Base-by-base conservation (phyloP, 2,329 filamentous ascomycete species). In the Phialophora chinensis region DNA sequence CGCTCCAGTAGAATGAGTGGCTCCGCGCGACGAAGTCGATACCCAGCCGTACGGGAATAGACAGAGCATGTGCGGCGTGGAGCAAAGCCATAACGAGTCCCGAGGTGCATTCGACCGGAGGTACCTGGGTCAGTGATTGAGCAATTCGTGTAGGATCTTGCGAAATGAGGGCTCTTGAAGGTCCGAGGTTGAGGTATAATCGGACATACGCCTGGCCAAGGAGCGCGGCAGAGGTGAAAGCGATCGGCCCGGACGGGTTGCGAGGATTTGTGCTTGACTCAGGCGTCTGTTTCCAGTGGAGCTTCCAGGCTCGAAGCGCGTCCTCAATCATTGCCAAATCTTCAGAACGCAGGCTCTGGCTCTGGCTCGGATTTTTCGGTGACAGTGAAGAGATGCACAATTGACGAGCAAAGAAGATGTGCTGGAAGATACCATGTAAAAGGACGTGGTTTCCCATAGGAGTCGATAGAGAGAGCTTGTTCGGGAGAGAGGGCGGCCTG, bases 141-240 rank as follows among this genome's bases (percentile, higher is more conserved):
- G 31, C 31, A 33, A 33, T 33, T 11, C 1, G 31, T 33, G 31
- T 33, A 11, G 31, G 31, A 33, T 33, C 31, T 33, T 33, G 31
- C 31, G 31, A 33, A 33, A 33, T 33, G 2, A 33, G 31, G 8
- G 31, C 31, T 33, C 31, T 11, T 3, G 31, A 75, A 11, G 68
- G 61, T 1, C 71, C 71, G 1, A 74, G 50, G 27, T 74, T 62
- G 1, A 71, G 47, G 2, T 62, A 49, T 1, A 75, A 65, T 23
- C 88, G 83, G 61, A 90, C 89, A 58, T 74, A 75, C 1, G 73
- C 73, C 50, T 90, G 77, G 29, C 88, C 83, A 57, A 89, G 80
- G n/a, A 90, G 77, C 0, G 88, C 88, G 2, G 86, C 88, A 1
- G 88, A 72, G 69, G 89, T 90, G 74, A 88, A 90, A 0, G 87